Conservation (phyloP, 2,329 filamentous ascomycete genomes). For the Pseudocercospora eumusae region DNA sequence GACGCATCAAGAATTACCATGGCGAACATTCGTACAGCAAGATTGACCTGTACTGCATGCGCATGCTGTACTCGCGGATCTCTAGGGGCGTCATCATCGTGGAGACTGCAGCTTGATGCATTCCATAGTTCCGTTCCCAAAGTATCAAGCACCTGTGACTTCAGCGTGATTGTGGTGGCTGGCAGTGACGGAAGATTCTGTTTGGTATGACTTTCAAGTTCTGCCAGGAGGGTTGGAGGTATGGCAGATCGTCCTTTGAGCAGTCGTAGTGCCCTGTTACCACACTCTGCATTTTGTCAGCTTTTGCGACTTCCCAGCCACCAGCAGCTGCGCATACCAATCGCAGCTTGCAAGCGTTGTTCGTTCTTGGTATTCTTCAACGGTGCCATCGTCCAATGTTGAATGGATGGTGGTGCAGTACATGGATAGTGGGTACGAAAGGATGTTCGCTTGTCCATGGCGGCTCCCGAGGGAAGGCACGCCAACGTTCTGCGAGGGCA, state of each 20-base stretch:
- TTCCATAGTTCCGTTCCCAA: slow-evolving; percentile 67
- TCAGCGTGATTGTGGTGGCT: slow-evolving; percentile 30
- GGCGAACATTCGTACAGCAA: slow-evolving; percentile 57
- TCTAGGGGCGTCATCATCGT: slow-evolving; percentile 20
- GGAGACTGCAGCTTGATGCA: slow-evolving; percentile 55
- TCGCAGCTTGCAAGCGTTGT: slow-evolving; percentile 27
- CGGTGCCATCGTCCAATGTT: slow-evolving; percentile 26
- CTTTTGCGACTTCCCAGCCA: neutral
- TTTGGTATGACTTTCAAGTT: slow-evolving; percentile 27
- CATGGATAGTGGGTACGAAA: neutral
- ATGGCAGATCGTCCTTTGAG: slow-evolving; percentile 25
- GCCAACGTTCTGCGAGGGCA: neutral
- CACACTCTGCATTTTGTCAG: slow-evolving; percentile 10
- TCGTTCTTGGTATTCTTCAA: slow-evolving; percentile 27
- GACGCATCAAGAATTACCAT: slow-evolving; percentile 68
- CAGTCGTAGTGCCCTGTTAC: slow-evolving; percentile 14
- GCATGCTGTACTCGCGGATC: neutral
- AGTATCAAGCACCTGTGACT: slow-evolving; percentile 55
- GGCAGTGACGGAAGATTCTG: slow-evolving; percentile 22
- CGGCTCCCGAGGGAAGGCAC: neutral
- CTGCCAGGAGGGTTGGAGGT: slow-evolving; percentile 21
- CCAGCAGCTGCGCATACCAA: slow-evolving; percentile 19
- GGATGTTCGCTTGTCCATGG: neutral
- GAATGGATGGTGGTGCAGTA: neutral
- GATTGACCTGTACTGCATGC: slow-evolving; percentile 14